Conservation (phyloP, 2,329 filamentous ascomycete genomes). For the Pseudogymnoascus sp. region DNA sequence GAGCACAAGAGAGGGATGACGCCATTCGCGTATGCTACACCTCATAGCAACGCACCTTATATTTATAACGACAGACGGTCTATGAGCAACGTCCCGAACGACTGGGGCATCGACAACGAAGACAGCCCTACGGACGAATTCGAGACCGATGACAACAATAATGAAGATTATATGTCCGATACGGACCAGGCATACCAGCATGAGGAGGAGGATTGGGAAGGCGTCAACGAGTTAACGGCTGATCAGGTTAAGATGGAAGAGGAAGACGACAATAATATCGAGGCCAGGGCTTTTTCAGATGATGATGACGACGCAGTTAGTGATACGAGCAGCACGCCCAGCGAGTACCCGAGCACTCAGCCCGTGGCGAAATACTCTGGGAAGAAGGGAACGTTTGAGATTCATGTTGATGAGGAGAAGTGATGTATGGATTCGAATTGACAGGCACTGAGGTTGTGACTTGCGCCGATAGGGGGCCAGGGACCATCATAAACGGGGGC, state of each 20-base stretch:
- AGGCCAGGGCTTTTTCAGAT: not conserved
- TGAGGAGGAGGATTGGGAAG: conserved; percentile 19
- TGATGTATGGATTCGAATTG: not conserved
- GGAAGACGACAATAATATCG: conserved; percentile 28
- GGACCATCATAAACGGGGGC: not conserved
- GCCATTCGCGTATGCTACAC: conserved; percentile 65
- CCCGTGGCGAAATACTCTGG: conserved; percentile 12
- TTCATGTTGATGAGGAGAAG: conserved; percentile 25
- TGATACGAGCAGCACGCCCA: conserved; percentile 43
- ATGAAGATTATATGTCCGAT: conserved; percentile 24
- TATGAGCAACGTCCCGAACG: not conserved
- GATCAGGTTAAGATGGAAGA: conserved; percentile 30
- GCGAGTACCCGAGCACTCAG: conserved; percentile 48
- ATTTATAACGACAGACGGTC: conserved; percentile 7
- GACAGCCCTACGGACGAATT: conserved; percentile 22
- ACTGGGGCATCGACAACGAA: conserved; percentile 12
- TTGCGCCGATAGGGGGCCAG: not conserved
- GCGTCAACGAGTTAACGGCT: conserved; percentile 20
- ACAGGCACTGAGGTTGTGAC: not conserved
- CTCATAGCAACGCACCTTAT: conserved; percentile 54
- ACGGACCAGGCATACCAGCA: conserved; percentile 23
- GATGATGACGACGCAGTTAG: conserved; percentile 23
- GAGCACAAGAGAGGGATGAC: conserved; percentile 41
- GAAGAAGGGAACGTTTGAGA: conserved; percentile 17
- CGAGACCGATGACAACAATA: conserved; percentile 19